Evolutionary conservation across 2,329 filamentous ascomycete species (phyloP).

Genomic region (Eurotiales sp.): DNA sequence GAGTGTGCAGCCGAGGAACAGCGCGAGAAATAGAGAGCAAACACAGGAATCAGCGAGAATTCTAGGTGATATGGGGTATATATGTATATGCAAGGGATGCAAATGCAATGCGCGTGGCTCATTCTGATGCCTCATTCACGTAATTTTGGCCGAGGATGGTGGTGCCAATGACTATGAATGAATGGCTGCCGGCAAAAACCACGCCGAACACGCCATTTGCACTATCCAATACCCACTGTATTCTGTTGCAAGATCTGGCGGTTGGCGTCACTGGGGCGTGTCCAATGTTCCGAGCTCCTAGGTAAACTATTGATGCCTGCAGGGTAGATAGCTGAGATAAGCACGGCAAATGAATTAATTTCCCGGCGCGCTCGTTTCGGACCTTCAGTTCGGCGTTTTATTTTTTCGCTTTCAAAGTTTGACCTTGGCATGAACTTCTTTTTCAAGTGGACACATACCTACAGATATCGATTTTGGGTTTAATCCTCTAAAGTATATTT

Average conservation of each 20-base stretch:
- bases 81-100: constrained; percentile 3
- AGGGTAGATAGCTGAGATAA: too few species aligned
- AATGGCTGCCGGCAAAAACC: neutral
- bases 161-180: too few species aligned
- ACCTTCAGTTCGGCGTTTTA: constrained; percentile 6
- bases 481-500: too few species aligned
- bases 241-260: too few species aligned
- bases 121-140: neutral
- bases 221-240: neutral
- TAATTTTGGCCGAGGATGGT: constrained; percentile 1
- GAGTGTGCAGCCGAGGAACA: too few species aligned
- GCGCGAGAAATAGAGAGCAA: too few species aligned
- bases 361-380: constrained; percentile 1
- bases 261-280: too few species aligned
- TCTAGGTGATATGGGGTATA: neutral
- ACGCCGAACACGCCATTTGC: neutral
- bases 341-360: constrained; percentile 8
- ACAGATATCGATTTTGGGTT: too few species aligned
- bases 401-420: too few species aligned
- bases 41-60: neutral
- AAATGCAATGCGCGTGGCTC: neutral
- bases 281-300: constrained; percentile 3
- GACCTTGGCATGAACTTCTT: too few species aligned
- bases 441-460: too few species aligned
- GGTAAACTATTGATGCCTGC: too few species aligned